Percentiles rank a stretch among this genome's conserved stretches.
These are phyloP conservation scores for Davidsoniella virescens DNA, from an alignment of 2,329 filamentous ascomycete species.

Conservation along the genomic window DNA sequence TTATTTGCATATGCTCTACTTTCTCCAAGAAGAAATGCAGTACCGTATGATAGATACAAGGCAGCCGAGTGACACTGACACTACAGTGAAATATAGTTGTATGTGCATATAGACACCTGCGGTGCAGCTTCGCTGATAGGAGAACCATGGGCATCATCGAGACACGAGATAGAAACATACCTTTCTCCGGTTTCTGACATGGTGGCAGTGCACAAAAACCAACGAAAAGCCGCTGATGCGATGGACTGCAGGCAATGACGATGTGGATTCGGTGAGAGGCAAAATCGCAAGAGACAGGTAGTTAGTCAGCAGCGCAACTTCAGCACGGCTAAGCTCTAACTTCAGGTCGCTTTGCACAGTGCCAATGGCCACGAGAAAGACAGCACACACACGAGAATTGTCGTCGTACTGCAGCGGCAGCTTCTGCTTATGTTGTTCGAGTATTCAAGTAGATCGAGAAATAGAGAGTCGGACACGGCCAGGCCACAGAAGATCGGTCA, in stretches of 20 bases:
- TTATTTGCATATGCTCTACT: not conserved
- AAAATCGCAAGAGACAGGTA: no score
- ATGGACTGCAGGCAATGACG: not conserved
- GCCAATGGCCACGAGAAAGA: no score
- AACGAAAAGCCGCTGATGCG: not conserved
- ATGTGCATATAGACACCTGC: not conserved
- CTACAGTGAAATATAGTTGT: not conserved
- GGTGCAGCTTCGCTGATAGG: not conserved
- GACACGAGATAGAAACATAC: slow-evolving; percentile 17
- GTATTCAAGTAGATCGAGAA: not conserved
- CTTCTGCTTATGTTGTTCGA: not conserved
- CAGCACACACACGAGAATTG: no score
- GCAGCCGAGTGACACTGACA: not conserved
- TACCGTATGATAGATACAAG: no score
- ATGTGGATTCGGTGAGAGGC: not conserved
- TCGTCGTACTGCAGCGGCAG: no score
- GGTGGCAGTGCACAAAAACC: slow-evolving; percentile 14
- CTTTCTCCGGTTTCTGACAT: slow-evolving; percentile 24
- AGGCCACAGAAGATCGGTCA: no score
- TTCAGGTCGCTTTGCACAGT: no score
- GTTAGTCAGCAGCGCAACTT: no score
- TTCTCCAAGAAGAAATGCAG: no score
- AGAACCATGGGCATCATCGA: not conserved
- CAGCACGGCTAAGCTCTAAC: no score
- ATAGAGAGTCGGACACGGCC: not conserved